Evolutionary conservation across 2,329 filamentous ascomycete species (phyloP).

Genomic region (Hymenoscyphus infarciens): DNA sequence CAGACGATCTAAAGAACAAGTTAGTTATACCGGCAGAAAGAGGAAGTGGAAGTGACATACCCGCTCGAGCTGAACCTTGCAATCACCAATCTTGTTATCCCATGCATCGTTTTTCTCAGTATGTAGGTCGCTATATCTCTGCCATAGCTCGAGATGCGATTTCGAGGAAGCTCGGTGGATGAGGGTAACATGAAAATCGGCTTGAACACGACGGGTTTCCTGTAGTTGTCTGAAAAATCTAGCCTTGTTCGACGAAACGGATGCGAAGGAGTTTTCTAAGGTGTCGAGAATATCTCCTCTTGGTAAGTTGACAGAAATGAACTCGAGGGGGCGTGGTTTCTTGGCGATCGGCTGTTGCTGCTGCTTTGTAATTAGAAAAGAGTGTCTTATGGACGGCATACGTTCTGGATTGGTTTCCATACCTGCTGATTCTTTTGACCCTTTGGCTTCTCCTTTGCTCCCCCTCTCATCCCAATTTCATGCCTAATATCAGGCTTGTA

Average conservation of each 20-base stretch:
- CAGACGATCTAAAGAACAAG: slow-evolving; percentile 61
- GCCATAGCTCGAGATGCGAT: slow-evolving; percentile 69
- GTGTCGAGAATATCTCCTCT: slow-evolving; percentile 48
- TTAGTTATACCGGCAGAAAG: slow-evolving; percentile 5
- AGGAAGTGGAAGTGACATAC: slow-evolving; percentile 36
- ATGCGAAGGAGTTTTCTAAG: slow-evolving; percentile 68
- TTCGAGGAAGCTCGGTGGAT: slow-evolving; percentile 70
- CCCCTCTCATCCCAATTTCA: slow-evolving; percentile 56
- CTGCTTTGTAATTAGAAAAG: slow-evolving; percentile 5
- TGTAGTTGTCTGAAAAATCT: slow-evolving; percentile 74
- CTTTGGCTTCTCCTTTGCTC: slow-evolving; percentile 36
- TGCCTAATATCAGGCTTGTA: slow-evolving; percentile 77
- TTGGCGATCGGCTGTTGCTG: slow-evolving; percentile 37
- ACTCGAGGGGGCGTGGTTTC: slow-evolving; percentile 57
- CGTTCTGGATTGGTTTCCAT: slow-evolving; percentile 24
- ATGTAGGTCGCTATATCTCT: slow-evolving; percentile 63
- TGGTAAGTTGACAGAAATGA: slow-evolving; percentile 58
- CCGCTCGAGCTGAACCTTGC: slow-evolving; percentile 60
- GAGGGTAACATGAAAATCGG: slow-evolving; percentile 89
- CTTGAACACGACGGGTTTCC: slow-evolving; percentile 70
- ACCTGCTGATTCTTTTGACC: slow-evolving; percentile 8
- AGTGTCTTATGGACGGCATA: neutral
- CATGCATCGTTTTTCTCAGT: slow-evolving; percentile 34
- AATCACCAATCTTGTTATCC: slow-evolving; percentile 57
- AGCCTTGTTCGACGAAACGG: slow-evolving; percentile 48